Conservation (phyloP, 2,329 filamentous ascomycete genomes). For the Myrmaecium sp. region DNA sequence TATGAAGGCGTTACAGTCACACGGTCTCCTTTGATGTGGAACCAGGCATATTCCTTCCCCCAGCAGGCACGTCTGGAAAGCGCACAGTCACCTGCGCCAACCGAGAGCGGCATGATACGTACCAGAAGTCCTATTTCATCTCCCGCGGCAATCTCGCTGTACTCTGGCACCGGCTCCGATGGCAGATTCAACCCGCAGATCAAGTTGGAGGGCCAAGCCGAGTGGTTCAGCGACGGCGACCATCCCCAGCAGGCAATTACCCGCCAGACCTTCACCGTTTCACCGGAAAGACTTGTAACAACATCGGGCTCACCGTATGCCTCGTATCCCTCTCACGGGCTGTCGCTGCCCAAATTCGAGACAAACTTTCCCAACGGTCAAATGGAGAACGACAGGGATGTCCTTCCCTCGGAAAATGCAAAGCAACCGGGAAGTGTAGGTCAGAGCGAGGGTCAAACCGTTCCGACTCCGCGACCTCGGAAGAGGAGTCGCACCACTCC, state of each 20-base stretch:
- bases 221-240: constrained; percentile 13
- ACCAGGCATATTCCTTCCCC: not conserved
- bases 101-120: constrained; percentile 4
- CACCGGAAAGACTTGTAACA: constrained; percentile 13
- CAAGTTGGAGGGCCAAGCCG: constrained; percentile 12
- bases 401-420: no score
- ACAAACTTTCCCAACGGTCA: constrained; percentile 1
- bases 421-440: no score
- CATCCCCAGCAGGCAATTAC: constrained; percentile 6
- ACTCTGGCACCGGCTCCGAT: constrained; percentile 16
- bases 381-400: constrained; percentile 3
- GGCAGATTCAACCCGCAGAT: constrained; percentile 10
- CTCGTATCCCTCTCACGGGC: no score
- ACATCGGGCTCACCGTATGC: constrained; percentile 2
- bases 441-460: no score
- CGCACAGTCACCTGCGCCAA: constrained; percentile 4
- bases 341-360: no score
- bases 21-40: constrained; percentile 16
- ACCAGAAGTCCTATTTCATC: no score
- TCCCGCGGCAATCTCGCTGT: constrained; percentile 15
- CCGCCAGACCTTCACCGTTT: constrained; percentile 14
- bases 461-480: no score
- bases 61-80: no score
- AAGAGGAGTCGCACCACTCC: constrained; percentile 32
- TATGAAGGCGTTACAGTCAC: constrained; percentile 15